Evolutionary conservation across 2,329 filamentous ascomycete genomes (phyloP), one percentile per base, ranked within the genome.

Genomic region (Lecanoromycetidae sp.): DNA sequence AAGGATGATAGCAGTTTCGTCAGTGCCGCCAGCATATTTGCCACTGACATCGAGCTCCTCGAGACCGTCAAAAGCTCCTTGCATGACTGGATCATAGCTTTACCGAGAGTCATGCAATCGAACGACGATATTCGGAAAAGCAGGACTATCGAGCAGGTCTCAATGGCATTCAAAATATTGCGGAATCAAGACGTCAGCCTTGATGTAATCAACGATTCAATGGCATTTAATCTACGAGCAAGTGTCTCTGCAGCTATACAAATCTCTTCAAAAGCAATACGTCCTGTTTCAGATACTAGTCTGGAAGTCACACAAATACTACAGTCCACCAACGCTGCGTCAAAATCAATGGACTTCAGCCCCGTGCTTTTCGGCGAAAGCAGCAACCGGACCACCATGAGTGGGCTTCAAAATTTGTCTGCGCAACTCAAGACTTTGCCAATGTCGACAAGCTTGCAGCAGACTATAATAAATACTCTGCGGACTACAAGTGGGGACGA

Each of bases 101-200:
- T 98, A 15, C 82, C 90, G 4, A 76, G 87, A 13, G 65, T 86
- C 12, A 88, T 95, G 79, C 86, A 90, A 60, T 77, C 80, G 7
- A 82, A 80, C 55, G 87, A 96, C 57, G 87, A 94, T 55, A 71
- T 72, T n/a, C 70, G 74, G 23, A 94, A 93, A 61, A 73, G 79
- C 52, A 74, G 75, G 46, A 79, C 81, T 2, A 74, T 96, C 22
- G 74, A 75, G 23, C 85, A 90, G 52, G 74, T 98, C n/a, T 76
- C 82, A 12, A 82, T 62, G 90, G 6, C 67, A 91, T 17, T 74
- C 73, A 25, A 25, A 27, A 22, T 52, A 6, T 22, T 54, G 3
- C 26, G 38, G n/a, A 48, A 29, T 34, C 44, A 51, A 5, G 41
- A 36, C 34, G 7, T 44, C 4, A 49, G 80, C 46, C 83, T 81